Conservation (phyloP, 805 yeast genomes). For the Allodekkera sacchari region DNA sequence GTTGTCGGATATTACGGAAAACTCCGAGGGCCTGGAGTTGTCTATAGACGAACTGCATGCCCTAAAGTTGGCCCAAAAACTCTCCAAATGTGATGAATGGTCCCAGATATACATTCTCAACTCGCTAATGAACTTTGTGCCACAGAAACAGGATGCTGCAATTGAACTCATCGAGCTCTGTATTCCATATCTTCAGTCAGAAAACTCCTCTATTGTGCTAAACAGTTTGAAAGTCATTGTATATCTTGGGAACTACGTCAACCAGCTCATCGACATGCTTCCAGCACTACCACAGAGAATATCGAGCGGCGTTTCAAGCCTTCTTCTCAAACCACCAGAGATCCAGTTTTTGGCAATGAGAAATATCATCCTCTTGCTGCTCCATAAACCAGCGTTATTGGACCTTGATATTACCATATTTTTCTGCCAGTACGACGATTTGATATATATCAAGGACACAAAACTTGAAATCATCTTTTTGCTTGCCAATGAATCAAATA, state of each 20-base stretch:
- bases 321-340: slow-evolving; percentile 72
- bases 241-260: slow-evolving; percentile 66
- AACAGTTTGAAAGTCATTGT: slow-evolving; percentile 67
- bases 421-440: slow-evolving; percentile 78
- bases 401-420: slow-evolving; percentile 68
- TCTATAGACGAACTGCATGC: slow-evolving; percentile 45
- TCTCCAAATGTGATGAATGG: slow-evolving; percentile 57
- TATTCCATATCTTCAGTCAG: slow-evolving; percentile 69
- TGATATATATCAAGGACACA: slow-evolving; percentile 81
- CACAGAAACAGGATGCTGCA: slow-evolving; percentile 62
- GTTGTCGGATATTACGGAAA: slow-evolving; percentile 55
- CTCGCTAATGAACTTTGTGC: slow-evolving; percentile 60
- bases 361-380: slow-evolving; percentile 66
- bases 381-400: slow-evolving; percentile 54
- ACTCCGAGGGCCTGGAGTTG: slow-evolving; percentile 39
- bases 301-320: slow-evolving; percentile 59
- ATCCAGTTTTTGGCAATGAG: slow-evolving; percentile 75
- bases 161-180: slow-evolving; percentile 46
- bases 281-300: slow-evolving; percentile 49
- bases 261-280: slow-evolving; percentile 43
- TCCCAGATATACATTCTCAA: slow-evolving; percentile 59
- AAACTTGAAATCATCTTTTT: slow-evolving; percentile 81
- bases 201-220: slow-evolving; percentile 71
- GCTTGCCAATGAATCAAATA: slow-evolving; percentile 58
- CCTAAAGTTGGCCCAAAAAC: slow-evolving; percentile 28